Evolutionary conservation across 257 asterid genomes (phyloP), one percentile per base, ranked within the genome.

Genomic region (Haberlea rhodopensis): DNA sequence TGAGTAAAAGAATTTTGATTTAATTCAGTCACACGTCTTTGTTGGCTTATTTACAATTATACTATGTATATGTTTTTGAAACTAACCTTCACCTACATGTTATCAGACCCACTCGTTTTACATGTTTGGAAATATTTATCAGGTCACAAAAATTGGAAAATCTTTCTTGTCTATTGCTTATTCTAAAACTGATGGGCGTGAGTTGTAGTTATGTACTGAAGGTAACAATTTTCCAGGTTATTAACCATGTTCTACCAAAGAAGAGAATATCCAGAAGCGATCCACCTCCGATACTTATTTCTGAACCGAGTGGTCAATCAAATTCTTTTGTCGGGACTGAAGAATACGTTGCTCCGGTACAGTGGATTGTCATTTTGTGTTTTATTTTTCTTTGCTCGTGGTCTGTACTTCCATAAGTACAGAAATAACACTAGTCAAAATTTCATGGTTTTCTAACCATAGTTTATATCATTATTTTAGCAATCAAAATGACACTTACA

Each of bases 281-380:
- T 52, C 96, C 85, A 37, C 91, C 91, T 64, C 99, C 99, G 29
- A 69, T 75, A 52, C 85, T 92, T 66, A 82, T 87, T 60, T 96
- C 99, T 58, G 97, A 92, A 73, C 99, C 99, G 61, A 69, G 67
- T 72, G 70, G 94, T 5, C 97, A 84, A 68, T 92, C 99, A 45
- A 92, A 92, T 81, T 92, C 99, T 20, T 92, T 92, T 56, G 99
- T 92, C 21, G 99, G 99, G 51, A 92, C 97, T 66, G 99, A 92
- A 81, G 99, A 92, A 76, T 92, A 92, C 70, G 87, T 92, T 75
- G 96, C 99, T 34, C 99, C 99, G 78, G 99, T 92, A 92, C 46
- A 76, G 31, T 59, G 28, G 32, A 53, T 59, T 22, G 37, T 57
- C 66, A 19, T 52, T 62, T 25, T 54, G 19, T 62, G 51, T 64